Evolutionary conservation across 2,329 filamentous ascomycete species (phyloP).

Genomic region (Aspergillus viridinutans): DNA sequence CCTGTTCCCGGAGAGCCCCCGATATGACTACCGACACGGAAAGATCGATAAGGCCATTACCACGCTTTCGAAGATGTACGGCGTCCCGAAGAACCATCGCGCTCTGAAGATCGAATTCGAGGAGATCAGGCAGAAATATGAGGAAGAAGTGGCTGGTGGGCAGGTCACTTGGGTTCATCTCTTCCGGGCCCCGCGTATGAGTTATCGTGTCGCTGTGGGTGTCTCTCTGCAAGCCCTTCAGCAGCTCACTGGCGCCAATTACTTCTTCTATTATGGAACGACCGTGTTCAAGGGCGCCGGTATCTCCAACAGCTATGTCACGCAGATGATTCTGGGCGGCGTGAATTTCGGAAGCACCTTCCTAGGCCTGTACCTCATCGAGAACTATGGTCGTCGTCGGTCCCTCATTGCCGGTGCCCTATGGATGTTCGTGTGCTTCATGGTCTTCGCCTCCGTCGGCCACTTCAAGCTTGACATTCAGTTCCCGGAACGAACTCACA

Average conservation of each 20-base stretch:
- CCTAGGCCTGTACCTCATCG: slow-evolving; percentile 63
- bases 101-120: slow-evolving; percentile 50
- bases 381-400: slow-evolving; percentile 63
- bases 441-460: slow-evolving; percentile 60
- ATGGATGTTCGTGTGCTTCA: slow-evolving; percentile 64
- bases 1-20: slow-evolving; percentile 54
- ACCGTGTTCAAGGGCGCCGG: slow-evolving; percentile 58
- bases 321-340: slow-evolving; percentile 60
- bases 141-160: slow-evolving; percentile 43
- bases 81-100: slow-evolving; percentile 49
- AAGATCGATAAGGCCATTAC: slow-evolving; percentile 48
- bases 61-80: slow-evolving; percentile 53
- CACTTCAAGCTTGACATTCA: slow-evolving; percentile 35
- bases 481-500: slow-evolving; percentile 39
- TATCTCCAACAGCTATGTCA: slow-evolving; percentile 59
- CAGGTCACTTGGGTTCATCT: slow-evolving; percentile 31
- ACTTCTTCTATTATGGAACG: slow-evolving; percentile 52
- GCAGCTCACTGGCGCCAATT: slow-evolving; percentile 43
- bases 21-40: slow-evolving; percentile 55
- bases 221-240: slow-evolving; percentile 41
- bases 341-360: slow-evolving; percentile 67
- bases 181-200: slow-evolving; percentile 42
- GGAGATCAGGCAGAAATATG: slow-evolving; percentile 54
- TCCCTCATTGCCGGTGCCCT: slow-evolving; percentile 62
- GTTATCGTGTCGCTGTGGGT: slow-evolving; percentile 38